Base-by-base conservation (phyloP, 2,329 filamentous ascomycete species). In the Dothistroma pini region DNA sequence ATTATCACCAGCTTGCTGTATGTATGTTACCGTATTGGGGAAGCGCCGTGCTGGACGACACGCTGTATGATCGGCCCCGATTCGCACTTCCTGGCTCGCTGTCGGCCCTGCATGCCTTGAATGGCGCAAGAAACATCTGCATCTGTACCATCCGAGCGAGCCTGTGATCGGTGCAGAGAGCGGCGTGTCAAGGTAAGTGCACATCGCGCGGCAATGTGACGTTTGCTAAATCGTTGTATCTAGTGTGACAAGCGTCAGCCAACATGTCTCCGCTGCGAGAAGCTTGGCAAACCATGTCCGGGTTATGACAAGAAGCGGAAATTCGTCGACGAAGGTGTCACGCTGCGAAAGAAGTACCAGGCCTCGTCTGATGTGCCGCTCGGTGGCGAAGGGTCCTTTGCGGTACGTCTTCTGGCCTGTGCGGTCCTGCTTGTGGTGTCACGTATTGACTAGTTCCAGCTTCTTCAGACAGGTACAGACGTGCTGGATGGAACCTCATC, bases 261-360 rank as follows among this genome's bases (percentile, higher is more conserved):
- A 22, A 60, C 68, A 48, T 74, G 71, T 61, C 61, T 66, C 16
- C 68, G 71, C 25, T 74, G 71, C 63, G 71, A 73, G 63, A 74
- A 74, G 64, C 65, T 74, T 9, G 70, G 71, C 55, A 73, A 73
- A 62, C 69, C 71, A 62, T 74, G 71, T 59, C 71, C 71, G 11
- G 71, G 71, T 22, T 74, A 74, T 58, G 71, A 73, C 65, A 74
- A 73, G 69, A 74, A 72, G 53, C 68, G 71, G 29, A 74, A 74
- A 61, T 74, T 74, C 52, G 71, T 74, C 31, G 71, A 74, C 58
- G 71, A 74, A 62, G 70, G 71, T 22, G 68, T 71, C 9, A 66
- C 68, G 2, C 60, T 74, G 12, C 64, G 71, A 16, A 70, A 68
- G 64, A 74, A 74, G 59, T 74, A 69, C 50, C 71, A 70, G 51